phyloP scores from a whole-genome alignment of 345 rosid species.

The Pistacia atlantica region DNA sequence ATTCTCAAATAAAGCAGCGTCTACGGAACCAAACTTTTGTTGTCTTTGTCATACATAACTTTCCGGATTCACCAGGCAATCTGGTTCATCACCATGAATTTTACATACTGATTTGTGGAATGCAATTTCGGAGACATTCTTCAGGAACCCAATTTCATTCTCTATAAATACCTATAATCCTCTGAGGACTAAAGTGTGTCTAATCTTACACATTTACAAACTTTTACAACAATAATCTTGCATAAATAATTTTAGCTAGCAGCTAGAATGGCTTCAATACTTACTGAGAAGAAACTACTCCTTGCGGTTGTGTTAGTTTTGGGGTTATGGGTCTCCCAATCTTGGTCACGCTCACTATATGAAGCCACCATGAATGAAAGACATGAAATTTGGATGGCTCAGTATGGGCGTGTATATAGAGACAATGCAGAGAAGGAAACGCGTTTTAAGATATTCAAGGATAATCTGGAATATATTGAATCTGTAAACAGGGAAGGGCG shows the following conservation, averaged over 20 bases:
- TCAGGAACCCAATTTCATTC: background rate
- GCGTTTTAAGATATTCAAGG: conserved; percentile 39
- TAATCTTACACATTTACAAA: background rate
- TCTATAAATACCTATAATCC: conserved; percentile 8
- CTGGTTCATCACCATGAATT: background rate
- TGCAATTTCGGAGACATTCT: too few species aligned
- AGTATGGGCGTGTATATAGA: conserved; percentile 20
- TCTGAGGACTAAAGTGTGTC: background rate
- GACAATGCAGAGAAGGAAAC: conserved; percentile 27
- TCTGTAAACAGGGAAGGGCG: too few species aligned
- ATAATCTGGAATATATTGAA: conserved; percentile 36
- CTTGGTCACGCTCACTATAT: conserved; percentile 17
- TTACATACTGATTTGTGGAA: too few species aligned
- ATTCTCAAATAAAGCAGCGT: background rate
- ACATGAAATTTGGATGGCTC: conserved; percentile 41
- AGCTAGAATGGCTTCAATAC: conserved; percentile 2
- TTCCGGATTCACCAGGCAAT: conserved; percentile 6
- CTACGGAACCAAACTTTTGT: background rate
- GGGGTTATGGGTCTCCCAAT: conserved; percentile 19
- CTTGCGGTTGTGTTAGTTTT: background rate
- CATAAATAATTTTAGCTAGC: too few species aligned
- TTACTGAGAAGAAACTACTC: conserved; percentile 6
- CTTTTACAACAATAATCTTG: too few species aligned
- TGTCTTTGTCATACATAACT: conserved; percentile 10
- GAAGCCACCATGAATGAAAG: conserved; percentile 28